Base-by-base conservation (phyloP, 108 stramenopile genomes). In the Cyclotella kingstonii region DNA sequence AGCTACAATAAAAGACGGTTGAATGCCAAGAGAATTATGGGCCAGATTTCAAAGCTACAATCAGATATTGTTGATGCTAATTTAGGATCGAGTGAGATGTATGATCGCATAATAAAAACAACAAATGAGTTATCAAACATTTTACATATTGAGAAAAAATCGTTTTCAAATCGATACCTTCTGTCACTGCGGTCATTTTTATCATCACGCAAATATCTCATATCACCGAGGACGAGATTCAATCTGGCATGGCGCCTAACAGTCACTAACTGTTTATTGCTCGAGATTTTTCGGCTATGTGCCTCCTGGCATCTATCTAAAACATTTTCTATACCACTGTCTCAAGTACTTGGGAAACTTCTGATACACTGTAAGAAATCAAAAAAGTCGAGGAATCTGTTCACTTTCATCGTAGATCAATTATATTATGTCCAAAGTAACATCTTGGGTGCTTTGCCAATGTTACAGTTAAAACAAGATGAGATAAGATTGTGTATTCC, bases 221-320 rank as follows among this genome's bases (percentile, higher is more conserved):
- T 85, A 30, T 80, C 79, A 27, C 84, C 84, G 17, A 68, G 80
- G 18, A 85, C 81, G 14, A 60, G 84, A 36, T 85, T 85, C 41
- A 83, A 80, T 57, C 65, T 85, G 12, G 73, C 68, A 19, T 82
- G 81, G 84, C 52, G 84, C 3, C 19, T 85, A 19, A 82, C 71
- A 5, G 84, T 85, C 0, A 85, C 84, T 3, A 66, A 67, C 30
- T 78, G 78, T 44, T 52, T 82, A 10, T 6, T 85, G 26, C 43
- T 76, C 36, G 84, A 85, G 49, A 70, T 85, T 18, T 72, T 61
- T 39, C 76, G 84, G 7, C 52, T 82, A 2, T 79, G 58, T 25
- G 57, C 66, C 6, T 82, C 81, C 4, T 85, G 78, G 76, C 77
- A 78, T 63, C 50, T 78, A 29, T 78, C 77, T 34, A 44, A 56